Evolutionary conservation across 2,329 filamentous ascomycete species (phyloP).

Genomic region (Pseudocercospora ulei): DNA sequence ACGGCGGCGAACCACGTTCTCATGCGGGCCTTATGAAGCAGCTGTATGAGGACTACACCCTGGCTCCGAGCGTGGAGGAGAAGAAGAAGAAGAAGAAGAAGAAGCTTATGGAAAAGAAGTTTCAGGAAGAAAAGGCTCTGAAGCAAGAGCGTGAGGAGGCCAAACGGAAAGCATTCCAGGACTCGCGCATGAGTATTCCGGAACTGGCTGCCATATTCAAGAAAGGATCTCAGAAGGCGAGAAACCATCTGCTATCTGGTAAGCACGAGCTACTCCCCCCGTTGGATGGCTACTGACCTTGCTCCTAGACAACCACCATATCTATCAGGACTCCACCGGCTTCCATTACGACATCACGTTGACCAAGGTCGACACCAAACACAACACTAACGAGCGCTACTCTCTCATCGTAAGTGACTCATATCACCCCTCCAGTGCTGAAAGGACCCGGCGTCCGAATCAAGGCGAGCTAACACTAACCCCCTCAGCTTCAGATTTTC

Average conservation of each 20-base stretch:
- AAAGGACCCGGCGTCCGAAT: conserved; percentile 28
- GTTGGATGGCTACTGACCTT: conserved; percentile 7
- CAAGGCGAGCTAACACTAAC: conserved; percentile 20
- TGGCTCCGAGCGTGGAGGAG: conserved; percentile 20
- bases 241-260: conserved; percentile 32
- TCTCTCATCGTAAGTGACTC: conserved; percentile 46
- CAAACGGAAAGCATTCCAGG: conserved; percentile 16
- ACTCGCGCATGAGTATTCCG: conserved; percentile 20
- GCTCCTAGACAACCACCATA: conserved; percentile 49
- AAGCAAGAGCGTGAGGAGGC: conserved; percentile 5
- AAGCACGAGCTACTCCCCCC: conserved; percentile 21
- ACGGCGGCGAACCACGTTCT: conserved; percentile 24
- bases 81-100: conserved; percentile 29
- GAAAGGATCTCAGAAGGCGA: conserved; percentile 25
- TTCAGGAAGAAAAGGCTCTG: conserved; percentile 15
- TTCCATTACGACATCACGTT: conserved; percentile 58
- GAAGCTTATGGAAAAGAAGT: conserved; percentile 28
- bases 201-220: conserved; percentile 24
- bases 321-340: conserved; percentile 54
- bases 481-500: conserved; percentile 49
- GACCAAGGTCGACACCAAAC: conserved; percentile 43
- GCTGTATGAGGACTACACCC: conserved; percentile 35
- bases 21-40: conserved; percentile 21
- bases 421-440: not conserved
- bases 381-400: conserved; percentile 50